Evolutionary conservation across 768 basidiomycete genomes (phyloP), one percentile per base, ranked within the genome.

Genomic region (Mycena crocata): DNA sequence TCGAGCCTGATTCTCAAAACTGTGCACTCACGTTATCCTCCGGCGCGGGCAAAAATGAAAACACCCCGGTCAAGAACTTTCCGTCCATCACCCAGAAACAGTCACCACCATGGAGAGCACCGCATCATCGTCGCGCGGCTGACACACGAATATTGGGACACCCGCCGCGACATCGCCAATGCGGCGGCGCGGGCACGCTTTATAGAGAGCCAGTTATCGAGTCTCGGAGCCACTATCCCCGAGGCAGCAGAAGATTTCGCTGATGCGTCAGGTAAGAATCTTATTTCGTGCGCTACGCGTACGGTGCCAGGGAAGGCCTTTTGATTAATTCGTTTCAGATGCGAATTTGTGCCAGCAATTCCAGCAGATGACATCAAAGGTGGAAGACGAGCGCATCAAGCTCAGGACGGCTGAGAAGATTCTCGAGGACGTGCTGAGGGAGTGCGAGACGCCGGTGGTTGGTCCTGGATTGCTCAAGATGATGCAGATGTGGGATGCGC

Each of bases 371-470:
- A 49, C 44, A 15, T 26, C 45, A 17, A 23, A 23, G 7, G 19
- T 62, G 42, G 50, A 45, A 40, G 34, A 35, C 6, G 68, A 66
- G 28, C 64, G 51, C 13, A 23, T 30, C 23, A 57, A 54, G 21
- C 31, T 62, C 44, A 34, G 31, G 14, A 24, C n/a, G 32, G 56
- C 63, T 5, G 68, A 65, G 26, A 55, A 44, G 48, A 46, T 57
- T 13, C 48, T 69, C 0, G 54, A 45, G 55, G 68, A 69, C 21
- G 63, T 69, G 32, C 42, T 64, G 51, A 48, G 68, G 51, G 68
- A 69, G 31, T 69, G 68, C 35, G 68, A 61, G 42, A 44, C 28
- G 23, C 68, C 68, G 21, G 46, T 62, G 13, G 49, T 69, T 30
- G 59, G 64, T 15, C 68, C 68, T 1, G 59, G 51, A 55, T 52